Base-by-base conservation (phyloP, 2,329 filamentous ascomycete genomes). In the Cytospora paraplurivora region DNA sequence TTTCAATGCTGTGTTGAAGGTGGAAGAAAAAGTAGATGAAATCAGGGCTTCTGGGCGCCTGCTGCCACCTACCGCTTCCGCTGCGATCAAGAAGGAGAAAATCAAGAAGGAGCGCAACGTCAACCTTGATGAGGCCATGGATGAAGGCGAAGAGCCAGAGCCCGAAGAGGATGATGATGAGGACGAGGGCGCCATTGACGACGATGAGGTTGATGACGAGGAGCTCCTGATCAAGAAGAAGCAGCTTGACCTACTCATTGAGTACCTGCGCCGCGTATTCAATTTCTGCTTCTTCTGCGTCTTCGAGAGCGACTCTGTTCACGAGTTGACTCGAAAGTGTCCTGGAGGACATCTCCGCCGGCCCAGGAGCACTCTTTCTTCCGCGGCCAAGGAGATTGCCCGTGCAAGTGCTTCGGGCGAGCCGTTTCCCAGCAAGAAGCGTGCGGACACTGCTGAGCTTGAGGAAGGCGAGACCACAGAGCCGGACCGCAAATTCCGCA, bases 271-370 rank as follows among this genome's bases (percentile, higher is more conserved):
- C 59, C 89, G 95, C 17, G 95, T 99, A 59, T 96, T 96, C 83
- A 97, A 95, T 78, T 98, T 99, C 79, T 99, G 95, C 80, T 97
- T 99, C 82, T 99, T 98, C 81, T 99, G 95, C 75, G 96, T 99
- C 6, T 98, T 99, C 70, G 95, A 99, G 77, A 95, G 93, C 72
- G 95, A 99, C 76, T 98, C 94, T 0, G 89, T 98, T 27, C 95
- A 99, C 72, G 95, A 99, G 77, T 82, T 99, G 68, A 93, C 92
- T 49, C 88, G 95, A 65, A 98, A 99, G 78, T 99, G 95, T 71
- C 93, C 95, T 33, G 95, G 95, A 50, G 95, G 95, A n/a, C 95
- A 99, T 81, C 86, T 99, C 66, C 92, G 95, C 67, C 89, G 95
- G 56, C 95, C 95, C 47, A 86, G 93, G 63, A 90, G 90, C 71